A percentile compares a stretch with the other conserved stretches of the same genome.
Evolutionary conservation across 805 yeast genomes (phyloP).

Genomic region (Wickerhamiella allomyrinae): DNA sequence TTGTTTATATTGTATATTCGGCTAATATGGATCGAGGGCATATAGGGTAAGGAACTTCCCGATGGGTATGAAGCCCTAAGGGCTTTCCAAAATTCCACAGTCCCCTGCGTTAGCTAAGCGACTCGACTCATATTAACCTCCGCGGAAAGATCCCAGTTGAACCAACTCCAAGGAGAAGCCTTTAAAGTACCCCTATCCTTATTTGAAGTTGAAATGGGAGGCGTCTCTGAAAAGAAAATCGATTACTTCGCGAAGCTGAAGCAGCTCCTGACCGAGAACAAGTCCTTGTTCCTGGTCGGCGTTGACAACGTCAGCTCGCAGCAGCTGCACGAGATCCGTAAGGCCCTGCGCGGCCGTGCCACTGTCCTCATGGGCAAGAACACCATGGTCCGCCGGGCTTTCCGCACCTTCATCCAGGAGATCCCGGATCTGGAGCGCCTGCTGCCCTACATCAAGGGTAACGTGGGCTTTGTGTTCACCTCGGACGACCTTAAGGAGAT

Average conservation of each 20-base stretch:
- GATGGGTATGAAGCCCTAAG: too few species aligned
- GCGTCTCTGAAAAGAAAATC: slow-evolving; percentile 92
- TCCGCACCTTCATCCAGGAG: slow-evolving; percentile 88
- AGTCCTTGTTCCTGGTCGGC: slow-evolving; percentile 97
- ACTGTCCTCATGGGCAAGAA: slow-evolving; percentile 99
- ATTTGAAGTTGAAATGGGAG: slow-evolving; percentile 94
- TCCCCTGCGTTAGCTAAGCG: slow-evolving; percentile 3
- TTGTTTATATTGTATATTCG: too few species aligned
- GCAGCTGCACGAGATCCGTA: slow-evolving; percentile 99
- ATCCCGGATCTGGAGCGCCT: slow-evolving; percentile 93
- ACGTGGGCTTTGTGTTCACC: slow-evolving; percentile 99
- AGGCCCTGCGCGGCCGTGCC: slow-evolving; percentile 86
- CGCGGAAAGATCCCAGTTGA: not conserved
- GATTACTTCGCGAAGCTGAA: slow-evolving; percentile 93
- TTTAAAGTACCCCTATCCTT: slow-evolving; percentile 29
- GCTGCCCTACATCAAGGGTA: slow-evolving; percentile 91
- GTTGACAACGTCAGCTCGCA: slow-evolving; percentile 99
- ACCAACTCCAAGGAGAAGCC: slow-evolving; percentile 12
- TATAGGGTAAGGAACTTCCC: too few species aligned
- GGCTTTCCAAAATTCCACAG: too few species aligned
- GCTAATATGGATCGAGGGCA: too few species aligned
- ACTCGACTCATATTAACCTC: not conserved
- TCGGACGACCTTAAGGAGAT: slow-evolving; percentile 82
- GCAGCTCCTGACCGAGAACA: slow-evolving; percentile 90
- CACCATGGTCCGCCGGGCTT: slow-evolving; percentile 99